Conservation (phyloP, 805 yeast species). For the Brettanomyces anomalus region DNA sequence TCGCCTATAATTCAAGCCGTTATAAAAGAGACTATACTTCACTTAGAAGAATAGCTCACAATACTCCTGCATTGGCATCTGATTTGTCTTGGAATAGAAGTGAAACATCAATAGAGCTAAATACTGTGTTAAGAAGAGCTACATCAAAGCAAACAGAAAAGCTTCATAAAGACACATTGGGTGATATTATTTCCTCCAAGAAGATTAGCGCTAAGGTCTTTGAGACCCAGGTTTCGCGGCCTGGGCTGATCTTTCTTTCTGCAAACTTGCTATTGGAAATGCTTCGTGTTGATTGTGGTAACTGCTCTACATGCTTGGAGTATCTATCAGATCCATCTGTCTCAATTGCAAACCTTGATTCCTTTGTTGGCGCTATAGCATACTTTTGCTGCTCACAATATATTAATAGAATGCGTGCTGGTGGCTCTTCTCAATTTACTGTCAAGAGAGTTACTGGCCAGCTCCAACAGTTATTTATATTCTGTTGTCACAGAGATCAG, state of each 20-base stretch:
- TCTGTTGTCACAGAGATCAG: constrained; percentile 71
- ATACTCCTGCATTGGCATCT: constrained; percentile 81
- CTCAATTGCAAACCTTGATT: constrained; percentile 56
- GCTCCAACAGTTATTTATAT: constrained; percentile 53
- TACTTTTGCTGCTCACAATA: constrained; percentile 49
- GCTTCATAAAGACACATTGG: constrained; percentile 58
- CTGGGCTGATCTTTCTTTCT: constrained; percentile 81
- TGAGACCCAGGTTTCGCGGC: constrained; percentile 48
- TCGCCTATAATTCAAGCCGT: constrained; percentile 49
- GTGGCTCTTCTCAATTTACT: constrained; percentile 47
- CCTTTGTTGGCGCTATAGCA: constrained; percentile 58
- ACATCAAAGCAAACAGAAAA: constrained; percentile 74
- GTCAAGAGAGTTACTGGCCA: constrained; percentile 57
- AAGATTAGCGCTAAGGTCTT: constrained; percentile 33
- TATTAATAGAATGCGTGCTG: constrained; percentile 39
- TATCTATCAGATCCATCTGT: constrained; percentile 87
- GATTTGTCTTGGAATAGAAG: constrained; percentile 73
- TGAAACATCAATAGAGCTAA: constrained; percentile 87
- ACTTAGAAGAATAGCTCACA: constrained; percentile 68
- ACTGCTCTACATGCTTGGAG: constrained; percentile 64
- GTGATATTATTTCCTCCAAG: constrained; percentile 39
- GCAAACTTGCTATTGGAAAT: constrained; percentile 74
- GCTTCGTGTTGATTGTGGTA: constrained; percentile 70
- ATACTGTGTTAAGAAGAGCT: constrained; percentile 83
- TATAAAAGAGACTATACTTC: constrained; percentile 37